Evolutionary conservation across 768 basidiomycete genomes (phyloP), one percentile per base, ranked within the genome.

Genomic region (Holtermanniella nyarrowii): DNA sequence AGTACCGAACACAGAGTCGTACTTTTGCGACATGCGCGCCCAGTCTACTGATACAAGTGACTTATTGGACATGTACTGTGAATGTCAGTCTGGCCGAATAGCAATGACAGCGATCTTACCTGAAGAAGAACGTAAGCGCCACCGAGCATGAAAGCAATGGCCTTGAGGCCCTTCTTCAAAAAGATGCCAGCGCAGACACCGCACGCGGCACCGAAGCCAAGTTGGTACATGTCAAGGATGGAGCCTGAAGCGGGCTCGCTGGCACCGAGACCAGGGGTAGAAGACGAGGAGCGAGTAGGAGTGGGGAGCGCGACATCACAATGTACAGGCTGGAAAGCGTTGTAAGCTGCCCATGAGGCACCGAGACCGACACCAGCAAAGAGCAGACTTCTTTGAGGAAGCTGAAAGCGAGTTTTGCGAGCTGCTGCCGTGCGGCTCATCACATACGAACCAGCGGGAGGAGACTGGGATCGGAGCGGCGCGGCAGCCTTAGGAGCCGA

Each of bases 151-250:
- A 88, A 90, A 0, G 90, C 93, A 11, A 83, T 71, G 1, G 80
- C 76, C 68, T 83, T 86, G 5, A 83, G 80, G n/a, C 93, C 91
- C 71, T 93, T 96, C 74, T 95, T 96, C 60, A 93, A 76, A 65
- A 97, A 97, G 0, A 97, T 78, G 0, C 93, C 93, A 0, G 88
- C 82, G 62, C 88, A 95, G 40, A 97, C 67, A 0, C 93, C 93
- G 50, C 82, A 80, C 0, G 86, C 82, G 3, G 88, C 86, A 11
- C 93, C 93, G 66, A 96, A 96, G 0, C 82, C 76, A 23, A 97
- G 79, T 59, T 93, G 84, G 63, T 84, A 84, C 18, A 81, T 52
- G 49, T 82, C 86, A n/a, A 95, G 76, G 0, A 80, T 77, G n/a
- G 88, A 89, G 42, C 72, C 46, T 5, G 68, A 59, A 1, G 58